These are phyloP conservation scores for Termitomyces sp. DNA, from an alignment of 768 basidiomycete species.

Conservation along the genomic window DNA sequence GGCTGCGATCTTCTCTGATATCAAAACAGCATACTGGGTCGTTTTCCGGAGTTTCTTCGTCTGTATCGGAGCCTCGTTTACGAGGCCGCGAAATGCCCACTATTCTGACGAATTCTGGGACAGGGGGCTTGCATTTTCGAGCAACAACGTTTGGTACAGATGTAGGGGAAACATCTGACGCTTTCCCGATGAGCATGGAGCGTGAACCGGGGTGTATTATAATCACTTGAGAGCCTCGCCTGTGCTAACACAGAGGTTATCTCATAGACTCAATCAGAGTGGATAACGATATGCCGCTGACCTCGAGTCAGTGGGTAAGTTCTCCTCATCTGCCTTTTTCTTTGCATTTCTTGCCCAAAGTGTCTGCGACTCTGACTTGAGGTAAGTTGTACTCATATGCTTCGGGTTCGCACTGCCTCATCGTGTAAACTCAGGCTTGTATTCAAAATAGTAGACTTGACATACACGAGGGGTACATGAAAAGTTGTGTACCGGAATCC, in stretches of 20 bases:
- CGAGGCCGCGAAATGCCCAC: constrained; percentile 56
- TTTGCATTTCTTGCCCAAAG: constrained; percentile 72
- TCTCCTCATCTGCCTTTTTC: constrained; percentile 44
- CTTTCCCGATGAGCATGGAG: constrained; percentile 68
- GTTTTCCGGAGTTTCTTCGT: constrained; percentile 21
- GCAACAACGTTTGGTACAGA: constrained; percentile 71
- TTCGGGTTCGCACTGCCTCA: constrained; percentile 69
- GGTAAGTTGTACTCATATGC: constrained; percentile 72
- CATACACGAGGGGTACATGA: constrained; percentile 73
- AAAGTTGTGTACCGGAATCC: constrained; percentile 81
- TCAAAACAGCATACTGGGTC: constrained; percentile 46
- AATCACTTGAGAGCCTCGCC: constrained; percentile 75
- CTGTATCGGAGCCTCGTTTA: constrained; percentile 20
- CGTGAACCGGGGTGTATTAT: constrained; percentile 81
- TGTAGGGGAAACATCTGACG: constrained; percentile 73
- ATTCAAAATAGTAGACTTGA: constrained; percentile 2
- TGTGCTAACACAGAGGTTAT: constrained; percentile 30
- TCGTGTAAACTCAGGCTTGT: background rate
- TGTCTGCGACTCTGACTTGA: constrained; percentile 72
- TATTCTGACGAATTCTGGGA: constrained; percentile 40
- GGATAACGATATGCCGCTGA: constrained; percentile 18
- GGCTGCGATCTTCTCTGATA: background rate
- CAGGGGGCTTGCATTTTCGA: constrained; percentile 48
- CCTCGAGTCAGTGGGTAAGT: constrained; percentile 44
- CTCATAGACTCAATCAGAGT: constrained; percentile 12